phyloP scores from a whole-genome alignment of 805 yeast genomes.

The Metschnikowia chrysomelidarum region DNA sequence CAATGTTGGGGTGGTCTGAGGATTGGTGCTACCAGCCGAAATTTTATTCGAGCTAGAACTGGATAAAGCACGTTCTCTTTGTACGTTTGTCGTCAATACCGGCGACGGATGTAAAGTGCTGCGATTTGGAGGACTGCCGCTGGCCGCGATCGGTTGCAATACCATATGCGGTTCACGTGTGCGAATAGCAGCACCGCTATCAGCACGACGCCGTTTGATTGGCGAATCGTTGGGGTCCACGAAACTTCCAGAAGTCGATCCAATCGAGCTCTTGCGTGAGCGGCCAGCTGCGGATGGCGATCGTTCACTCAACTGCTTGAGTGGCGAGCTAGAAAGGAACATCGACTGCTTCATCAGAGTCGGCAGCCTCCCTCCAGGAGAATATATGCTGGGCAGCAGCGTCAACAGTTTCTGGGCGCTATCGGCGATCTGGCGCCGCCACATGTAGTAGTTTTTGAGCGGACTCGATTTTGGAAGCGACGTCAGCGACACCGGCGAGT shows the following conservation, averaged over 20 bases:
- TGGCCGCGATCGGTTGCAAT: constrained; percentile 28
- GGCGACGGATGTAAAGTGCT: constrained; percentile 30
- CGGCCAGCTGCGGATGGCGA: not conserved
- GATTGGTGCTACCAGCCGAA: no score
- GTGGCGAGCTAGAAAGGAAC: constrained; percentile 36
- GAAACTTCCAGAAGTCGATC: constrained; percentile 11
- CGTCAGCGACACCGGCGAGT: constrained; percentile 17
- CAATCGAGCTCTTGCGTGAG: constrained; percentile 12
- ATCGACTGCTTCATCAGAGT: constrained; percentile 37
- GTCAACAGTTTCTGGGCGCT: constrained; percentile 21
- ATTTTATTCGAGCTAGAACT: constrained; percentile 3
- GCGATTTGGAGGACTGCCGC: constrained; percentile 27
- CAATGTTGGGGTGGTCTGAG: constrained; percentile 31
- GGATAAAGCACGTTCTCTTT: constrained; percentile 8
- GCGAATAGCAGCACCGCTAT: constrained; percentile 15
- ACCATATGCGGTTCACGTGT: constrained; percentile 26
- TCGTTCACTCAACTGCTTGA: constrained; percentile 22
- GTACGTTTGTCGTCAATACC: constrained; percentile 17
- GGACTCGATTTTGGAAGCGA: constrained; percentile 27
- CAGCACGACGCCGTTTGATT: constrained; percentile 25
- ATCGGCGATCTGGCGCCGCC: constrained; percentile 26
- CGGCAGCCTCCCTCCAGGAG: constrained; percentile 41
- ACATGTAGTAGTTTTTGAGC: constrained; percentile 29
- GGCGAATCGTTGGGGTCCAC: constrained; percentile 30
- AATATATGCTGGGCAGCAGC: constrained; percentile 34